Base-by-base conservation (phyloP, 2,329 filamentous ascomycete species). In the Arthrobotrys sphaeroides region DNA sequence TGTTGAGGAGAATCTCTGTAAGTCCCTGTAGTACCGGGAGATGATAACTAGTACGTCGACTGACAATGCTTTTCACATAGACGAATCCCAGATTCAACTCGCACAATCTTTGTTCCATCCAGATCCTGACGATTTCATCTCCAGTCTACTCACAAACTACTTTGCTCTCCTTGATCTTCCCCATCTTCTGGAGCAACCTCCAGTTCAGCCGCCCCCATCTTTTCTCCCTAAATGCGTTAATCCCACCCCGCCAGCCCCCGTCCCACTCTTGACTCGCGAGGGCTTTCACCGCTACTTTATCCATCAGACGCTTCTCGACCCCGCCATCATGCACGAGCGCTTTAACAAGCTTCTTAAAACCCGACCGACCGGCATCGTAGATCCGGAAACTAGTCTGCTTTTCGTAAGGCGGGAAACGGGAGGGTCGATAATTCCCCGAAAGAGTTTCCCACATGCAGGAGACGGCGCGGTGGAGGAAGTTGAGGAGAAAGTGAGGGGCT, bases 221-320 rank as follows among this genome's bases (percentile, higher is more conserved):
- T 74, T 68, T 36, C 55, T 74, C n/a, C 70, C 70, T 3, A 74
- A 74, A 64, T 74, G 70, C n/a, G 70, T 68, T 0, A 74, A 74
- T 28, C 70, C 70, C 5, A 59, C 60, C 22, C 70, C 70, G n/a
- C 70, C 70, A 7, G 70, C 36, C 10, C 55, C 70, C 12, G 64
- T 74, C 36, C 70, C 70, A 6, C 45, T 62, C 6, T 26, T 74
- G 9, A 68, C 62, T 12, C 61, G 70, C 9, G 70, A 74, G 6
- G 70, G 70, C 5, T 64, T 74, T 16, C 53, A 57, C 6, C 62
- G 62, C 20, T 74, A 74, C 28, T 68, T 74, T 12, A 49, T 62
- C 5, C 70, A 74, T n/a, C 70, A 74, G 40, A 74, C 70, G 0
- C 47, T 74, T 2, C 55, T 74, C 2, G 70, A 74, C n/a, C 70